Evolutionary conservation across 2,329 filamentous ascomycete genomes (phyloP).

Genomic region (Diaporthe ampelina): DNA sequence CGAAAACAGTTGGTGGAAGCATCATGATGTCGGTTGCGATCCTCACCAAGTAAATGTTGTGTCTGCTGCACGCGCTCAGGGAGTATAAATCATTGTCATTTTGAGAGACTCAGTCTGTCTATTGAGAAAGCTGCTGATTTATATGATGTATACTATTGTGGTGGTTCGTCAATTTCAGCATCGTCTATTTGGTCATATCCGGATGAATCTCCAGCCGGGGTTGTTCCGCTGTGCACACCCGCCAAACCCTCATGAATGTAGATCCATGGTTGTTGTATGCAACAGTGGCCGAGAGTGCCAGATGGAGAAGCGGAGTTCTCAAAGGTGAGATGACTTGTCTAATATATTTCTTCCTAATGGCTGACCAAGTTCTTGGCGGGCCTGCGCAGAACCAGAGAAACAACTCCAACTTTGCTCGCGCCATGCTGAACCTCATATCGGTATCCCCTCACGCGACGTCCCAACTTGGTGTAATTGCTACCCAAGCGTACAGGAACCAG

Average conservation of each 20-base stretch:
- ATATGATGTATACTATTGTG: neutral
- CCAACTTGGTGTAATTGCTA: neutral
- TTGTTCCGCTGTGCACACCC: conserved; percentile 1
- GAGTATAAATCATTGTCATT: neutral
- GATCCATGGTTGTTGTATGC: conserved; percentile 9
- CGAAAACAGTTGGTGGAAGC: neutral
- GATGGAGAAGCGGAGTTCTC: conserved; percentile 15
- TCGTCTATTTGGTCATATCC: neutral
- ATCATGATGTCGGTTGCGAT: neutral
- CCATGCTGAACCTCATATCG: neutral
- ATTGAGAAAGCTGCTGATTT: neutral
- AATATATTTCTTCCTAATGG: conserved; percentile 25
- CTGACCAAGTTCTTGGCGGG: conserved; percentile 9
- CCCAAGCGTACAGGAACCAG: neutral
- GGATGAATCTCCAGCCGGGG: conserved; percentile 8
- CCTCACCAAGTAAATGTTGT: neutral
- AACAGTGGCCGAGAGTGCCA: conserved; percentile 15
- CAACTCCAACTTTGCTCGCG: neutral
- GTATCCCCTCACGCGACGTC: neutral
- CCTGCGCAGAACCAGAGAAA: neutral
- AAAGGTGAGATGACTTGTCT: neutral
- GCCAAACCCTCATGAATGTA: neutral
- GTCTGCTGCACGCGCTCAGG: neutral
- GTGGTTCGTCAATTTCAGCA: conserved; percentile 14
- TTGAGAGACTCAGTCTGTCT: too few relatives aligned